Percentiles rank a stretch among this genome's conserved stretches.
Conservation (phyloP, 345 rosid species). For the Syzygium aromaticum region DNA sequence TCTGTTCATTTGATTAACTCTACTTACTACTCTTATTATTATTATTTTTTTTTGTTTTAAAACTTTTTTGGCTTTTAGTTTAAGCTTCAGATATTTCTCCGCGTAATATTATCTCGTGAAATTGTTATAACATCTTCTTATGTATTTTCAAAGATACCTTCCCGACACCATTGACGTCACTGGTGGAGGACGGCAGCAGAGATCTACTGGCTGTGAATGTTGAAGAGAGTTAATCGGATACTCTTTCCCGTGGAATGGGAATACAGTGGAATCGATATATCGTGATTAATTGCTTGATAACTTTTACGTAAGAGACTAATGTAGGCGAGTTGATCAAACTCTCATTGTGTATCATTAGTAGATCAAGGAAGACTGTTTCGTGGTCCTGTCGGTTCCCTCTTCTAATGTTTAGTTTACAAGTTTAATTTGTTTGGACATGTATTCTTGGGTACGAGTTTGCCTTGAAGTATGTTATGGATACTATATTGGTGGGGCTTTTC, state of each 20-base stretch:
- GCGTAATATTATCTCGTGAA: neutral
- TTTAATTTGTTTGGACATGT: neutral
- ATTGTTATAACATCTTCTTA: neutral
- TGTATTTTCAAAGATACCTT: conserved; percentile 23
- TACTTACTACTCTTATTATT: neutral
- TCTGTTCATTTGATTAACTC: neutral
- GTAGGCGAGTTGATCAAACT: neutral
- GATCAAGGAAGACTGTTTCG: neutral
- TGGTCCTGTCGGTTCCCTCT: neutral
- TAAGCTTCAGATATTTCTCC: neutral
- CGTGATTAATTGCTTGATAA: neutral
- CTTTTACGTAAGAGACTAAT: neutral
- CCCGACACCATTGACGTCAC: conserved; percentile 65
- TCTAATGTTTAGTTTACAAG: neutral
- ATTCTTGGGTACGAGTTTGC: neutral
- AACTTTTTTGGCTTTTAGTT: neutral
- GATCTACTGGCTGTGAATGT: conserved; percentile 79
- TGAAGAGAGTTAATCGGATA: conserved; percentile 7
- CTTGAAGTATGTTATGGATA: neutral
- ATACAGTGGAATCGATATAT: neutral
- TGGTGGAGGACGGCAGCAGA: conserved; percentile 42
- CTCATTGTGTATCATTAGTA: neutral
- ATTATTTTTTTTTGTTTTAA: neutral
- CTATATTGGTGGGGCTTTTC: neutral
- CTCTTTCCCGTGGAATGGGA: neutral